Conservation (phyloP, 75 land plant species). For the Sequoiadendron giganteum region DNA sequence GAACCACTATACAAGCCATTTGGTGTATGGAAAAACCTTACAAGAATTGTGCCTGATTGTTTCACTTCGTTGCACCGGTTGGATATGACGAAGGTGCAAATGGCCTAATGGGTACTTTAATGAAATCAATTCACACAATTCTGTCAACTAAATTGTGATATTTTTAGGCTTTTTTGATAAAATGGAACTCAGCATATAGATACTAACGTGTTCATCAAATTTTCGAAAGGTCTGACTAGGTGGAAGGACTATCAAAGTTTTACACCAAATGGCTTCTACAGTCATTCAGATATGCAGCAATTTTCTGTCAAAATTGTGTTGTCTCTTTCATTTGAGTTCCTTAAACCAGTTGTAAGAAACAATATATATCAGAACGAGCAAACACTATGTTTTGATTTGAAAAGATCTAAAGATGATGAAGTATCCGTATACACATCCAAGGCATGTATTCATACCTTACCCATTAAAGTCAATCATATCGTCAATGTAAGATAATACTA, state of each 20-base stretch:
- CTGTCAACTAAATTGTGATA: too few relatives aligned
- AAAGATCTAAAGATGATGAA: background rate
- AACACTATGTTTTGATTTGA: background rate
- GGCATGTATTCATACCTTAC: background rate
- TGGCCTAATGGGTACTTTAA: too few relatives aligned
- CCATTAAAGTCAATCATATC: background rate
- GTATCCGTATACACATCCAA: background rate
- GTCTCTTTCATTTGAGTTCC: background rate
- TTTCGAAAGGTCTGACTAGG: background rate
- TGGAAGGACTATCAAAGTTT: background rate
- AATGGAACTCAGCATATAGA: background rate
- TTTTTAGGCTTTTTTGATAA: background rate
- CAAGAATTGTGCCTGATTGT: background rate
- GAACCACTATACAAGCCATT: background rate
- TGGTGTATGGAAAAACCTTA: background rate
- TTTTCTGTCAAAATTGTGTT: background rate
- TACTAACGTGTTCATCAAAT: background rate
- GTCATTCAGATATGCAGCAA: background rate
- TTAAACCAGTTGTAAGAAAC: background rate
- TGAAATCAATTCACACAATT: too few relatives aligned
- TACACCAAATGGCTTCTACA: background rate
- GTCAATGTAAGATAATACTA: background rate
- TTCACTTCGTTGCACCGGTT: background rate
- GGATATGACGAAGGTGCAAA: too few relatives aligned
- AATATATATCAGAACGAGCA: background rate